Percentiles rank a stretch among this genome's conserved stretches.
Evolutionary conservation across 176 grass and related monocot species (phyloP).

Genomic region (Oryza glumipatula): DNA sequence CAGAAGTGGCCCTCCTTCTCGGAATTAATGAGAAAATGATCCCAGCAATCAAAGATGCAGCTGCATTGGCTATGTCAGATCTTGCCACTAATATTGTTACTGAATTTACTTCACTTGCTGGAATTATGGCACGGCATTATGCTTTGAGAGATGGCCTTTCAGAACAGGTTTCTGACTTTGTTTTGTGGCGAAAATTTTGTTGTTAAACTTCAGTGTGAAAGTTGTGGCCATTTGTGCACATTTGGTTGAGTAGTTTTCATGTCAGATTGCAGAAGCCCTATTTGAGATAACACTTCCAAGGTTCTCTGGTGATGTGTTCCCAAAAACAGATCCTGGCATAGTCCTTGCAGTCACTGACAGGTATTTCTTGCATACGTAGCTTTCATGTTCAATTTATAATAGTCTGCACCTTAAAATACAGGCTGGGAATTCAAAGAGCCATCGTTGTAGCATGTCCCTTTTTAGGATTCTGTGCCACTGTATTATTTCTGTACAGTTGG

Average conservation of each 20-base stretch:
- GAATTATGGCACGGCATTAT: slow-evolving; percentile 91
- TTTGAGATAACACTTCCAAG: slow-evolving; percentile 93
- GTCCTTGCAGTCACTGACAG: slow-evolving; percentile 86
- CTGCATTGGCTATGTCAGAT: slow-evolving; percentile 90
- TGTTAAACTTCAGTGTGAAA: neutral
- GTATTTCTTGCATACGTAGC: slow-evolving; percentile 28
- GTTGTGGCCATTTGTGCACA: slow-evolving; percentile 2
- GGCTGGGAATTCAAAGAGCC: neutral
- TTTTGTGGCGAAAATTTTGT: slow-evolving; percentile 15
- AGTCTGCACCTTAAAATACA: neutral
- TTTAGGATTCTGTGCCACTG: slow-evolving; percentile 2
- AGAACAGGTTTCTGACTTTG: slow-evolving; percentile 56
- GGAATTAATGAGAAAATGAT: slow-evolving; percentile 59
- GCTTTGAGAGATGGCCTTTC: slow-evolving; percentile 80
- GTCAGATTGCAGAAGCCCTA: slow-evolving; percentile 81
- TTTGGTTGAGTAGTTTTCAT: slow-evolving; percentile 48
- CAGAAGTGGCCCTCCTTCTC: slow-evolving; percentile 56
- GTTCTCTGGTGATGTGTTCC: slow-evolving; percentile 83
- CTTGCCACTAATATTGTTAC: slow-evolving; percentile 86
- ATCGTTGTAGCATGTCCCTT: neutral
- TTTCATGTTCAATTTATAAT: neutral
- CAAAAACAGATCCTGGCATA: slow-evolving; percentile 90
- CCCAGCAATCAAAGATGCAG: slow-evolving; percentile 67
- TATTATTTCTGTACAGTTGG: neutral
- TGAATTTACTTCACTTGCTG: slow-evolving; percentile 91